Evolutionary conservation across 2,329 filamentous ascomycete genomes (phyloP).

Genomic region (Aureobasidium sp.): DNA sequence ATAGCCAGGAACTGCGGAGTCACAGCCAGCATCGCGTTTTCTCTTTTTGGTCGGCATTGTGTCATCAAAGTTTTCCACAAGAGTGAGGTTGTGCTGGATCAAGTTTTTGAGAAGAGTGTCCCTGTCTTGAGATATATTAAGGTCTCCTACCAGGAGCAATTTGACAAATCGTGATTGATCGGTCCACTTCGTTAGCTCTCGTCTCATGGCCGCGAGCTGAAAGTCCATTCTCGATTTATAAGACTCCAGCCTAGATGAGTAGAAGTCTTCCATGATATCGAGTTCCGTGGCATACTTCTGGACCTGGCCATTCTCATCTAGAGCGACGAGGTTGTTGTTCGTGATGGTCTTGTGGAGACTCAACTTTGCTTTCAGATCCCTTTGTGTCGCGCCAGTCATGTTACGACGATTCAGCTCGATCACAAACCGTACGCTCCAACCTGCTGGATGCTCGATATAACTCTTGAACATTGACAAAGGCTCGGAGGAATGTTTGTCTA

Average conservation of each 20-base stretch:
- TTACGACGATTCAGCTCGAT: not conserved
- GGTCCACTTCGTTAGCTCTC: constrained; percentile 86
- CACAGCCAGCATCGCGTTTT: constrained; percentile 24
- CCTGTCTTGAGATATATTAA: constrained; percentile 62
- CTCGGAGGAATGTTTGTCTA: constrained; percentile 77
- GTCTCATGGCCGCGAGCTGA: constrained; percentile 76
- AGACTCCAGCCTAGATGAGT: constrained; percentile 42
- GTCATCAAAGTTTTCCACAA: not conserved
- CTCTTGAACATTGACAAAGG: not conserved
- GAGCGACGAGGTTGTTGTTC: constrained; percentile 39
- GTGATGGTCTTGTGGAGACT: not conserved
- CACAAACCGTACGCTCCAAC: not conserved
- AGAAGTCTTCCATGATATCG: not conserved
- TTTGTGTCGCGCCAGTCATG: not conserved
- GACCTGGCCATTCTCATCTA: constrained; percentile 86
- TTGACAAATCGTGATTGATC: constrained; percentile 91
- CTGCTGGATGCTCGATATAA: not conserved
- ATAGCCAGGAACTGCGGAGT: constrained; percentile 61
- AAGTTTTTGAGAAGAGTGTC: constrained; percentile 47
- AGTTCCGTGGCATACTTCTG: constrained; percentile 39
- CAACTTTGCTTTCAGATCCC: not conserved
- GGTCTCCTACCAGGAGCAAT: constrained; percentile 76
- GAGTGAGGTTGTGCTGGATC: not conserved
- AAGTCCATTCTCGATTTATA: not conserved
- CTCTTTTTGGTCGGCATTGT: not conserved